phyloP scores from a whole-genome alignment of 345 rosid genomes.

The Alliaria petiolata region DNA sequence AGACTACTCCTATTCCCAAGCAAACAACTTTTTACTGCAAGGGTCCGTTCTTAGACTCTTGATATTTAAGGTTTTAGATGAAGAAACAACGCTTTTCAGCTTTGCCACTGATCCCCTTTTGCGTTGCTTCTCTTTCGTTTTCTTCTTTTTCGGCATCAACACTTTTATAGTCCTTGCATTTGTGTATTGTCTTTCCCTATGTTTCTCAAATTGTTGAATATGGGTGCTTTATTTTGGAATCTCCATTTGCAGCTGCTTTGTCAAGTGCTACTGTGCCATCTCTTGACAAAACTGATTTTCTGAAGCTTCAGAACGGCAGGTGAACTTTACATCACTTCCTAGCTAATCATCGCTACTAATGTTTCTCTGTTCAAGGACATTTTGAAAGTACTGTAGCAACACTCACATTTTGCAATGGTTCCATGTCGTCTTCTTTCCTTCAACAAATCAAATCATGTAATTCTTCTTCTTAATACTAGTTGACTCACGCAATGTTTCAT shows the following conservation, averaged over 20 bases:
- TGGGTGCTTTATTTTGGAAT: slow-evolving; percentile 11
- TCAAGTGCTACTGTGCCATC: slow-evolving; percentile 53
- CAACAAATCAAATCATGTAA: neutral
- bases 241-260: slow-evolving; percentile 53
- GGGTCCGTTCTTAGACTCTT: slow-evolving; percentile 93
- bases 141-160: neutral
- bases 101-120: slow-evolving; percentile 24
- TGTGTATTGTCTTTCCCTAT: neutral
- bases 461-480: neutral
- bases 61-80: slow-evolving; percentile 44
- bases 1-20: slow-evolving; percentile 57
- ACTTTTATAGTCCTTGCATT: neutral
- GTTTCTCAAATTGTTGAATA: neutral
- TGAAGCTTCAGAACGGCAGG: slow-evolving; percentile 99
- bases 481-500: neutral
- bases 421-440: neutral
- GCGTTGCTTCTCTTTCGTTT: slow-evolving; percentile 12
- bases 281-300: slow-evolving; percentile 59
- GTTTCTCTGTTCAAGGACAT: neutral
- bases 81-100: slow-evolving; percentile 7
- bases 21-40: slow-evolving; percentile 63
- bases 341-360: neutral
- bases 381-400: neutral
- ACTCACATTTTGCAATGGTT: neutral
- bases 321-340: slow-evolving; percentile 18